Percentiles rank a stretch among this genome's conserved stretches.
These are phyloP conservation scores for Arabidopsis hybrid DNA, from an alignment of 441 rosid species.

Conservation along the genomic window DNA sequence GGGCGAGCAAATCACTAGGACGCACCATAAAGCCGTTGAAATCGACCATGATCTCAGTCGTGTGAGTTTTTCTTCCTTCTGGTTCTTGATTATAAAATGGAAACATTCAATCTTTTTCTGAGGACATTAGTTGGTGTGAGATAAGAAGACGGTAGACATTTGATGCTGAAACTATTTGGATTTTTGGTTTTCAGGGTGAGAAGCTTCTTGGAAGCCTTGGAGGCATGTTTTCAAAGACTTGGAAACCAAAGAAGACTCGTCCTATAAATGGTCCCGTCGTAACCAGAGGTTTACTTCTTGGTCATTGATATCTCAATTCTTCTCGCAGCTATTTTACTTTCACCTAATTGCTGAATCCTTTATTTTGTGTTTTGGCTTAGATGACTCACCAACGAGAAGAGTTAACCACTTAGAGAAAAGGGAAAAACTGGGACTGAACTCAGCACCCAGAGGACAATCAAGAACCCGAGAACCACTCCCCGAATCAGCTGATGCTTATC, in stretches of 20 bases:
- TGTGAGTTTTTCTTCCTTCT: slow-evolving; percentile 54
- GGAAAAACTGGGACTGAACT: slow-evolving; percentile 67
- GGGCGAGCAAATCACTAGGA: slow-evolving; percentile 81
- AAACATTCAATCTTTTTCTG: background rate
- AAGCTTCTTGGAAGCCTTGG: slow-evolving; percentile 95
- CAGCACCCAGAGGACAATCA: slow-evolving; percentile 50
- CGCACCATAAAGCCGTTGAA: slow-evolving; percentile 69
- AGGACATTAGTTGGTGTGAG: background rate
- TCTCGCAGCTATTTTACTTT: background rate
- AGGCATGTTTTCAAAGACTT: slow-evolving; percentile 87
- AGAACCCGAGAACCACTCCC: slow-evolving; percentile 47
- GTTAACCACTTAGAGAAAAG: slow-evolving; percentile 61
- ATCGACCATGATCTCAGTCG: slow-evolving; percentile 86
- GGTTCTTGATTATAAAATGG: slow-evolving; percentile 3
- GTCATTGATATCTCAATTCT: slow-evolving; percentile 3
- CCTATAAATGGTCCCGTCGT: slow-evolving; percentile 73
- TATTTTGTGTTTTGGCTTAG: slow-evolving; percentile 42
- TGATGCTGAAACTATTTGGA: background rate
- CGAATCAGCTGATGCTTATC: slow-evolving; percentile 58
- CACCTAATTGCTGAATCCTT: slow-evolving; percentile 36
- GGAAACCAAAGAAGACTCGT: slow-evolving; percentile 96
- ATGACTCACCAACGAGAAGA: slow-evolving; percentile 58
- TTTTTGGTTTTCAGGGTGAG: slow-evolving; percentile 73
- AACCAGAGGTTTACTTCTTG: slow-evolving; percentile 61
- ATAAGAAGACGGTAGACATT: background rate